A percentile compares a stretch with the other conserved stretches of the same genome.
phyloP scores from a whole-genome alignment of 2,329 filamentous ascomycete genomes.

The Epichloe brachyelytri region DNA sequence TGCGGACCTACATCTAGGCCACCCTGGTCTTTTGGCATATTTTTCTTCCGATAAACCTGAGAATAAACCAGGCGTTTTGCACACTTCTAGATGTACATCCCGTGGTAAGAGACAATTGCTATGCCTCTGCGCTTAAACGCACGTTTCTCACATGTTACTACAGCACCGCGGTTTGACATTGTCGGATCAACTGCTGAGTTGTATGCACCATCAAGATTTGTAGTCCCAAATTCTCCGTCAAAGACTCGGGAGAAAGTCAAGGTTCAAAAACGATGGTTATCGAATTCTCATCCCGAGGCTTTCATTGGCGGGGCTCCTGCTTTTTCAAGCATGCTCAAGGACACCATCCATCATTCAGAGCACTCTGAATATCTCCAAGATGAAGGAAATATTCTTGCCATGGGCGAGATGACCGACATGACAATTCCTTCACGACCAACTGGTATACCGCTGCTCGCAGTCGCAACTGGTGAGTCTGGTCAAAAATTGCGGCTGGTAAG shows the following conservation, averaged over 20 bases:
- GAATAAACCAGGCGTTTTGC: slow-evolving; percentile 15
- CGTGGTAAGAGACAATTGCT: slow-evolving; percentile 12
- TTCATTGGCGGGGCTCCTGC: slow-evolving; percentile 23
- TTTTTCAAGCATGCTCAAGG: slow-evolving; percentile 20
- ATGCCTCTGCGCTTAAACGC: neutral
- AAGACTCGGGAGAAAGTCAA: slow-evolving; percentile 18
- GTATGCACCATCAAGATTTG: slow-evolving; percentile 20
- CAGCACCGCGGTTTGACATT: slow-evolving; percentile 20
- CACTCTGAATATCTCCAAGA: slow-evolving; percentile 13
- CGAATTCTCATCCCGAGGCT: slow-evolving; percentile 37
- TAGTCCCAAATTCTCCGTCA: slow-evolving; percentile 12
- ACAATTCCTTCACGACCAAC: slow-evolving; percentile 15
- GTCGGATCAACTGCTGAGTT: slow-evolving; percentile 21
- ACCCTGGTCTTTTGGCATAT: slow-evolving; percentile 22
- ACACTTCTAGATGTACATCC: slow-evolving; percentile 18
- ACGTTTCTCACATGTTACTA: neutral
- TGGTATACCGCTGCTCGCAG: slow-evolving; percentile 28
- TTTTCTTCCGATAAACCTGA: slow-evolving; percentile 12
- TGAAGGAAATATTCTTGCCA: slow-evolving; percentile 31
- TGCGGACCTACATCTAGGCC: slow-evolving; percentile 20
- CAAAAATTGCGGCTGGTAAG: slow-evolving; percentile 43
- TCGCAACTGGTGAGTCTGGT: slow-evolving; percentile 41
- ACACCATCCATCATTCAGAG: slow-evolving; percentile 22
- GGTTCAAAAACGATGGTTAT: slow-evolving; percentile 35
- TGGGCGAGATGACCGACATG: slow-evolving; percentile 39